A percentile compares a stretch with the other conserved stretches of the same genome.
Evolutionary conservation across 192 early-diverging fungal genomes (phyloP).

Genomic region (Globomyces pollinis-pini): DNA sequence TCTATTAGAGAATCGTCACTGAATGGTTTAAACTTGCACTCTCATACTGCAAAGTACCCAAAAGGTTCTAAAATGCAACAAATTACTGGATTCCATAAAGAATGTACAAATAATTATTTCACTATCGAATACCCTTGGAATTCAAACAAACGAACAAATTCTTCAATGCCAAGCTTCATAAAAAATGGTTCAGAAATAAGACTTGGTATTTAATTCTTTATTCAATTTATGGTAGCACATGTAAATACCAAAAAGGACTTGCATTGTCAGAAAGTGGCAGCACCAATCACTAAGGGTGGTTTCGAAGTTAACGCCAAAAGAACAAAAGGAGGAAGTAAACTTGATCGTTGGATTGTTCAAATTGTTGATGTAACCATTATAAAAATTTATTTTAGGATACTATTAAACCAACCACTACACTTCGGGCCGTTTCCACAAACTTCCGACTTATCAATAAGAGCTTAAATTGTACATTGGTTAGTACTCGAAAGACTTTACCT

Average conservation of each 20-base stretch:
- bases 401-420: no score
- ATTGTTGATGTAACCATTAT: slow-evolving; percentile 49
- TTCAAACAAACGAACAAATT: no score
- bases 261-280: slow-evolving; percentile 75
- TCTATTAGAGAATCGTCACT: slow-evolving; percentile 60
- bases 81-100: slow-evolving; percentile 45
- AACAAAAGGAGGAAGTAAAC: slow-evolving; percentile 68
- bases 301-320: slow-evolving; percentile 82
- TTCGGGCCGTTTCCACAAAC: slow-evolving; percentile 70
- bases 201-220: no score
- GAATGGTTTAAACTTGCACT: slow-evolving; percentile 72
- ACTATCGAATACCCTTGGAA: slow-evolving; percentile 47
- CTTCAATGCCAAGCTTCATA: no score
- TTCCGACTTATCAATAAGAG: slow-evolving; percentile 70
- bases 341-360: slow-evolving; percentile 83
- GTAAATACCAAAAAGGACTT: slow-evolving; percentile 61
- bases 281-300: slow-evolving; percentile 62
- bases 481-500: slow-evolving; percentile 65
- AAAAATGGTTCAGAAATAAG: no score
- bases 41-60: slow-evolving; percentile 57
- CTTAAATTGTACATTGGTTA: slow-evolving; percentile 68
- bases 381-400: slow-evolving; percentile 23
- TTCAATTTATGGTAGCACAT: slow-evolving; percentile 61
- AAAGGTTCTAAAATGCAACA: slow-evolving; percentile 70
- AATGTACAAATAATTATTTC: slow-evolving; percentile 73